phyloP scores from a whole-genome alignment of 2,329 filamentous ascomycete genomes.

The Cladosporium halotolerans region DNA sequence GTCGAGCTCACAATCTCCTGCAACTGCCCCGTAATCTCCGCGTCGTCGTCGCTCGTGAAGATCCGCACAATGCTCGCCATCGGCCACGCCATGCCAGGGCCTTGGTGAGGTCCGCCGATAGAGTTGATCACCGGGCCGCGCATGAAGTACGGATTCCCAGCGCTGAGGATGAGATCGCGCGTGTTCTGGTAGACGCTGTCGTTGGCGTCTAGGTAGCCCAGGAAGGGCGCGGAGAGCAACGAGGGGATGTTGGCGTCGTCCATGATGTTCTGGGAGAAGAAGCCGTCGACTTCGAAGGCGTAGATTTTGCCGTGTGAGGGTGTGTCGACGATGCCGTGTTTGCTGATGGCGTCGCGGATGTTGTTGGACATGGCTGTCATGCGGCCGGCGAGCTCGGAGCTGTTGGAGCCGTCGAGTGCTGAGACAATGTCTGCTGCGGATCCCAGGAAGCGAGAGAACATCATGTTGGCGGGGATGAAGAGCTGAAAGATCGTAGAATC shows the following conservation, averaged over 20 bases:
- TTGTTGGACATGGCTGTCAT: constrained; percentile 52
- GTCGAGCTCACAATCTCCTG: constrained; percentile 42
- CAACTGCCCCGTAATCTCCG: constrained; percentile 41
- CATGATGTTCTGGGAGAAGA: constrained; percentile 52
- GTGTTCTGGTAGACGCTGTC: constrained; percentile 43
- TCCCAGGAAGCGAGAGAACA: constrained; percentile 61
- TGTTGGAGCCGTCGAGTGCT: constrained; percentile 41
- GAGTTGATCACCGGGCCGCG: constrained; percentile 43
- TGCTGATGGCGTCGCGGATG: constrained; percentile 40
- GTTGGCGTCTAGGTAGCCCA: constrained; percentile 47
- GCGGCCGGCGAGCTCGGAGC: constrained; percentile 43
- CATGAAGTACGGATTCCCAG: constrained; percentile 46
- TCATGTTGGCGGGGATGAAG: constrained; percentile 56
- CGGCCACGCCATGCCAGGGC: constrained; percentile 44
- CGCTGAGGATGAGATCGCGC: constrained; percentile 38
- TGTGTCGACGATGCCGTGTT: constrained; percentile 36
- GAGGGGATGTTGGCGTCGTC: constrained; percentile 68
- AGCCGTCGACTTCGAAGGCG: constrained; percentile 46
- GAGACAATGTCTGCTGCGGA: constrained; percentile 49
- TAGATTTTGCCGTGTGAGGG: constrained; percentile 37
- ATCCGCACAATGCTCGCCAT: constrained; percentile 48
- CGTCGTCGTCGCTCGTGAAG: constrained; percentile 43
- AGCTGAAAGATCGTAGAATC: constrained; percentile 46
- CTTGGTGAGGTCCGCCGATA: constrained; percentile 44
- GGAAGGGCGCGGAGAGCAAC: constrained; percentile 58